Evolutionary conservation across 2,329 filamentous ascomycete species (phyloP), one percentile per base, ranked within the genome.

Genomic region (Dothideomycetes sp.): DNA sequence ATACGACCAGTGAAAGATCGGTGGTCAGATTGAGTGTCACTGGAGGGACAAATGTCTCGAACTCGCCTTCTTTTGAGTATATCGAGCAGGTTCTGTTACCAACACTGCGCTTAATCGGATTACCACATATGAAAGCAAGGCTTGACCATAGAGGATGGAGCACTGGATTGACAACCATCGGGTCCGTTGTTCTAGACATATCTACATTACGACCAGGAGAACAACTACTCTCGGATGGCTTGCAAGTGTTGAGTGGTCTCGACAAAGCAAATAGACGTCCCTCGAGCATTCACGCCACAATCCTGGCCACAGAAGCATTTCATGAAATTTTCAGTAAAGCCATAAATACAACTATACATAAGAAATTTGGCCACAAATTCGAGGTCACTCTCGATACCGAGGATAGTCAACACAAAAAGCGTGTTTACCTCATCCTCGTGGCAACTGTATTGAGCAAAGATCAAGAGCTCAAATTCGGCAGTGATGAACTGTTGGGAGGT

Each of bases 31-130:
- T 78, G 7, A 62, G 53, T 2, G 65, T 79, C 24, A 68, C 59
- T 7, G 76, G 76, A 5, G 75, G 75, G 6, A 79, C 75, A 0
- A 78, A 78, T 48, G 69, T 73, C 2, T 68, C 68, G 1, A 64
- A 61, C 22, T 69, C 70, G 1, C 73, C 73, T 6, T 73, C 70
- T 3, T 67, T 64, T 50, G 75, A 79, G 34, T 78, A 78, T 49
- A 58, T 74, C 8, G 46, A 57, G 2, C 68, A 76, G 49, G 73
- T 78, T 3, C 61, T 79, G 5, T 50, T 71, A 2, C 75, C 75
- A 0, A 71, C 69, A 43, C 64, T 78, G 16, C 46, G 58, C 2
- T 58, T 53, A 20, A 61, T 78, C 23, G 72, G 73, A 4, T 57
- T 77, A 11, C 69, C 71, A 2, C 48, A 44, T 3, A 62, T 77